Percentiles rank a stretch among this genome's conserved stretches.
phyloP scores from a whole-genome alignment of 2,329 filamentous ascomycete species.

The Fusarium poae region DNA sequence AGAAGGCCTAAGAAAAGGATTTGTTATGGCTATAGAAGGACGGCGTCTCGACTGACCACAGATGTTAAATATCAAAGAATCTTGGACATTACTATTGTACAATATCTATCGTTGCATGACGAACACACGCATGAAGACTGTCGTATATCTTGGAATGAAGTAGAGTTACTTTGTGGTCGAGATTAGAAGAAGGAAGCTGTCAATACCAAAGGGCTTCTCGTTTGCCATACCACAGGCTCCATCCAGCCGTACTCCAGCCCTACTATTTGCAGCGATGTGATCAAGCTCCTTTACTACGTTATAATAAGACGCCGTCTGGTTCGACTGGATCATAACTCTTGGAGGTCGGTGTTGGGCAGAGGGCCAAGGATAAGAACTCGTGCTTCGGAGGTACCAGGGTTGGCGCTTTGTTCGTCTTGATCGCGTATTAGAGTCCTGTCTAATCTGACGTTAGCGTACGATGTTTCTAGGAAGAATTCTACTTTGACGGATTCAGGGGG shows the following conservation, averaged over 20 bases:
- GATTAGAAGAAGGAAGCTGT: background rate
- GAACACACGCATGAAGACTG: background rate
- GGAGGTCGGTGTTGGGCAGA: background rate
- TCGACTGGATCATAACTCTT: background rate
- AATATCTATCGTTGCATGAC: background rate
- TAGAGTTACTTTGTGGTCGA: background rate
- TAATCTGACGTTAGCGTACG: background rate
- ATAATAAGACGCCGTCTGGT: background rate
- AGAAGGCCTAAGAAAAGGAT: slow-evolving; percentile 20
- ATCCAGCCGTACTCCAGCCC: background rate
- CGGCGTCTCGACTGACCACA: slow-evolving; percentile 6
- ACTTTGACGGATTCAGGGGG: background rate
- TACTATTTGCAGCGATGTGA: background rate
- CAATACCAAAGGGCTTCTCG: background rate
- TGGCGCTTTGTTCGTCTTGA: background rate
- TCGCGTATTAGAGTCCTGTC: background rate
- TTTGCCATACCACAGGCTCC: background rate
- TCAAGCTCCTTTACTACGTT: background rate
- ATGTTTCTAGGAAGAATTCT: background rate
- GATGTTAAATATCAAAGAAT: slow-evolving; percentile 27
- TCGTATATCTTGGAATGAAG: background rate
- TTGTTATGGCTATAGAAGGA: slow-evolving; percentile 7
- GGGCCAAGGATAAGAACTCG: background rate
- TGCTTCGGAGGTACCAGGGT: background rate
- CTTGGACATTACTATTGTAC: background rate